Evolutionary conservation across 169 alveolate species (phyloP), one percentile per base, ranked within the genome.

Genomic region (Babesia divergens): DNA sequence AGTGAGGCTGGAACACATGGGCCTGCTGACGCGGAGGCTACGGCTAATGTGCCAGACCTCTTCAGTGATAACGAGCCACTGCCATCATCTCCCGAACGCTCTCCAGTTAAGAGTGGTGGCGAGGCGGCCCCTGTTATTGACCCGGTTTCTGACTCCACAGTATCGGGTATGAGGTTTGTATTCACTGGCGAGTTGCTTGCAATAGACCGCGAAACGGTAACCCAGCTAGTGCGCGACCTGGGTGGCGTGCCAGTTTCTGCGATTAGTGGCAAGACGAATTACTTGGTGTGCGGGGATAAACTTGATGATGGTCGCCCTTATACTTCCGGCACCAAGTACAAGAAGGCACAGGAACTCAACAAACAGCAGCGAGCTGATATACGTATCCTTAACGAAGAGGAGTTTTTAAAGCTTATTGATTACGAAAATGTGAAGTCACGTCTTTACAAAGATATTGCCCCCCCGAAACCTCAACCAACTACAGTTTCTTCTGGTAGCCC

Each of bases 251-350:
- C 92, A 0, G 94, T 96, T 29, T 65, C 93, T 0, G 94, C 94
- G 24, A 98, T 96, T 0, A 90, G 96, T 67, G 92, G 95, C 3
- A 86, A 83, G 64, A 96, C 98, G 0, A 86, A 92, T 58, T 94
- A 89, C 67, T 83, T 97, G 65, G 91, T 97, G 9, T 93, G 89
- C 62, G 99, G 99, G 0, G 89, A 86, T 26, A 80, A 82, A 44
- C 83, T 97, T 38, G 99, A 97, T 75, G 99, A 97, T 83, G 99
- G 99, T n/a, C 84, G 99, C 49, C 84, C 84, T 29, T 92, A 66
- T 56, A 81, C 74, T 24, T 84, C 91, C 49, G 98, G 99, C 4
- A 71, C 77, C 18, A 97, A 97, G 83, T 96, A 94, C 76, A 84
- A 55, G 88, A 87, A 70, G 97, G 97, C 18, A 58, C 44, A 37